phyloP scores from a whole-genome alignment of 345 rosid species.

The Rhodamnia argentea region DNA sequence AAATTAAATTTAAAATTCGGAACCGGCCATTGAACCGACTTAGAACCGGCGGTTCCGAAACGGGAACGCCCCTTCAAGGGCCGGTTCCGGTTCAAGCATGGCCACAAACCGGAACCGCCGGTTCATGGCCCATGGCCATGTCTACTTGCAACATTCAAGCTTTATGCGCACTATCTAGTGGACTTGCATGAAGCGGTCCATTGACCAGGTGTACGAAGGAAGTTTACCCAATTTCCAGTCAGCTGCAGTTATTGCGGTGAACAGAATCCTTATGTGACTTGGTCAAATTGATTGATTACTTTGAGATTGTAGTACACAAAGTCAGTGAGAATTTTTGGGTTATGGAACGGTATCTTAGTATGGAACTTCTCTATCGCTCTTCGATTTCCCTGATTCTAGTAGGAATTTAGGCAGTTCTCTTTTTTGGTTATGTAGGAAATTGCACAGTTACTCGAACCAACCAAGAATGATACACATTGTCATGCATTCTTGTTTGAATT shows the following conservation, averaged over 20 bases:
- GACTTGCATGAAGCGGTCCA: neutral
- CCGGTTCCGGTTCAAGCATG: too few species aligned
- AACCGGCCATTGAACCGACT: too few species aligned
- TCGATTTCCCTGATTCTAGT: neutral
- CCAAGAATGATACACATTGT: neutral
- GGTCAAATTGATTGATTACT: neutral
- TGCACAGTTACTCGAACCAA: neutral
- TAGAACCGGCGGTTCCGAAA: too few species aligned
- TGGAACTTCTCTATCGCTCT: neutral
- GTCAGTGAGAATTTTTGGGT: neutral
- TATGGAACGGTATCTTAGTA: neutral
- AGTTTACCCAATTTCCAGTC: neutral
- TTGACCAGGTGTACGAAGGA: neutral
- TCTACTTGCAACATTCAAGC: accelerated
- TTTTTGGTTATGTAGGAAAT: neutral
- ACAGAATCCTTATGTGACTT: neutral
- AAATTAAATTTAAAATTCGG: too few species aligned
- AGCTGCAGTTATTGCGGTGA: neutral
- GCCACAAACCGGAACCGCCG: too few species aligned
- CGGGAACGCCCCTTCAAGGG: too few species aligned
- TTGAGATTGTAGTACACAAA: neutral
- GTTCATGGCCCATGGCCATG: too few species aligned
- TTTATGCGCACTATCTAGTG: neutral
- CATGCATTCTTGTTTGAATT: neutral
- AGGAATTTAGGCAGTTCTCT: neutral